These are phyloP conservation scores for Coprinopsis sp. DNA, from an alignment of 768 basidiomycete genomes.

Conservation along the genomic window DNA sequence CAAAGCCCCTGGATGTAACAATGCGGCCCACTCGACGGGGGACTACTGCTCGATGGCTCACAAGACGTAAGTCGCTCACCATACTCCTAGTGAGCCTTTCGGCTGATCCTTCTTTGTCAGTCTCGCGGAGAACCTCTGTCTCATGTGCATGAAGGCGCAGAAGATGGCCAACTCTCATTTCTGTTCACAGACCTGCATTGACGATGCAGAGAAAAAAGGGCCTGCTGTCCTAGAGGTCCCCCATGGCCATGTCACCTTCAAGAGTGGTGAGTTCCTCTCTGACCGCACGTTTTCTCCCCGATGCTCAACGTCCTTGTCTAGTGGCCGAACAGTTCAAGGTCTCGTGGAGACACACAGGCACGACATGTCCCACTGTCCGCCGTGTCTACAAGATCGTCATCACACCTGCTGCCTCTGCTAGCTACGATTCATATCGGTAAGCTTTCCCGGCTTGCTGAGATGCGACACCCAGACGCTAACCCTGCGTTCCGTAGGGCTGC, in stretches of 20 bases:
- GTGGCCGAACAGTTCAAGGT: constrained; percentile 64
- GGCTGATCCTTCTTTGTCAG: constrained; percentile 1
- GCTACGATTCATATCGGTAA: constrained; percentile 61
- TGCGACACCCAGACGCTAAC: not conserved
- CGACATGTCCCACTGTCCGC: constrained; percentile 51
- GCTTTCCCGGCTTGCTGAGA: constrained; percentile 7
- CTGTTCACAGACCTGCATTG: constrained; percentile 51
- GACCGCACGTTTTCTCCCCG: not conserved
- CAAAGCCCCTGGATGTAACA: constrained; percentile 46
- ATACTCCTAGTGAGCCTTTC: not conserved
- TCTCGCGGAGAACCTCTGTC: constrained; percentile 41
- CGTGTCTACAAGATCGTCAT: constrained; percentile 62
- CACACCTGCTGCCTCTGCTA: constrained; percentile 42
- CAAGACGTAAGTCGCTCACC: constrained; percentile 38
- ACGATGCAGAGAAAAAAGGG: constrained; percentile 49
- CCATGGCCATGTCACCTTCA: constrained; percentile 55
- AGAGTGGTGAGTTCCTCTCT: constrained; percentile 44
- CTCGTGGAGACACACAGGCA: constrained; percentile 60
- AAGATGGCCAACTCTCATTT: constrained; percentile 59
- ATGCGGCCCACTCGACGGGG: constrained; percentile 32
- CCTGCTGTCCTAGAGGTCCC: constrained; percentile 60
- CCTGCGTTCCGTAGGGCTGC: constrained; percentile 18
- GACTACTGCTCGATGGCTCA: constrained; percentile 51
- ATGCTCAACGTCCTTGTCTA: constrained; percentile 17
- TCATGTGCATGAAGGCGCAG: constrained; percentile 54